Evolutionary conservation across 2,329 filamentous ascomycete species (phyloP).

Genomic region (Ilyonectria robusta): DNA sequence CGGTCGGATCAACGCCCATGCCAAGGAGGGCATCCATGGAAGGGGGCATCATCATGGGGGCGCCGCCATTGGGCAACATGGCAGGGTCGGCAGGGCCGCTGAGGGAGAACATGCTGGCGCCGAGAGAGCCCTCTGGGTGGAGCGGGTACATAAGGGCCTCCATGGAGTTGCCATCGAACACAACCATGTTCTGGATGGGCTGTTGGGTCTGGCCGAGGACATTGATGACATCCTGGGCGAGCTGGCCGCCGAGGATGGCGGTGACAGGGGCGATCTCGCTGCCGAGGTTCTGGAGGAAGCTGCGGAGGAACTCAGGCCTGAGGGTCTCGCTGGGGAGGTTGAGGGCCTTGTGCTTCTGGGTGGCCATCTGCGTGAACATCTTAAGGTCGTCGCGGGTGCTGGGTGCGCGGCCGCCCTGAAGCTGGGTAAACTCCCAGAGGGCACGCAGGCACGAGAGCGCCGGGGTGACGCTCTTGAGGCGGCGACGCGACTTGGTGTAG

Average conservation of each 20-base stretch:
- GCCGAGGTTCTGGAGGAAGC: constrained; percentile 88
- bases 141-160: constrained; percentile 86
- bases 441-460: constrained; percentile 89
- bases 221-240: constrained; percentile 98
- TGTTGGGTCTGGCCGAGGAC: constrained; percentile 92
- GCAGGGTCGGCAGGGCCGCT: constrained; percentile 29
- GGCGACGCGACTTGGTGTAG: constrained; percentile 76
- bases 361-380: constrained; percentile 83
- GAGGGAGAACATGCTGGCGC: constrained; percentile 61
- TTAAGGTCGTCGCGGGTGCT: constrained; percentile 76
- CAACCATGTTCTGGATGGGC: constrained; percentile 93
- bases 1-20: constrained; percentile 43
- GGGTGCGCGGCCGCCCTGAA: constrained; percentile 68
- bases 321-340: constrained; percentile 78
- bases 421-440: constrained; percentile 84
- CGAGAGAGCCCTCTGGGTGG: constrained; percentile 76
- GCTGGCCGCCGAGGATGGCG: constrained; percentile 88
- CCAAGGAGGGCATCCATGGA: constrained; percentile 41
- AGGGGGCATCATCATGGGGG: constrained; percentile 41
- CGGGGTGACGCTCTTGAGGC: constrained; percentile 83
- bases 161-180: constrained; percentile 90
- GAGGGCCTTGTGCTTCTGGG: constrained; percentile 82
- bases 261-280: constrained; percentile 89
- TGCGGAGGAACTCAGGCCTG: constrained; percentile 80
- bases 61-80: constrained; percentile 43